phyloP scores from a whole-genome alignment of 768 basidiomycete species.

The Phanerochaete carnosa region DNA sequence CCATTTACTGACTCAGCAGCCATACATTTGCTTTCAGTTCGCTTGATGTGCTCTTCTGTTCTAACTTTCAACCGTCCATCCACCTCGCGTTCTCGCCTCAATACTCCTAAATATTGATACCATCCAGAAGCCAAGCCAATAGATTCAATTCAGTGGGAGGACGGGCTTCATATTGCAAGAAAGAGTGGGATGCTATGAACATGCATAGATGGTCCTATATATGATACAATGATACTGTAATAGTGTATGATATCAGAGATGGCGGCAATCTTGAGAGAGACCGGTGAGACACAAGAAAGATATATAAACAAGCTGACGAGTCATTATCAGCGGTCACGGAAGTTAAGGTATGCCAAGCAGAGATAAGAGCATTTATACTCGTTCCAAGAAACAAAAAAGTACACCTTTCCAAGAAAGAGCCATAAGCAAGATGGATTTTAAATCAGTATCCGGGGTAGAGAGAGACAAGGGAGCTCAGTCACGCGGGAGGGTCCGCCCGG shows the following conservation, averaged over 20 bases:
- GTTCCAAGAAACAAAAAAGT: not conserved
- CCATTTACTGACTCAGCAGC: too few species aligned
- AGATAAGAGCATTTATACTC: not conserved
- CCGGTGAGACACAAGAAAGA: not conserved
- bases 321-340: not conserved
- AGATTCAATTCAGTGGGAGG: too few species aligned
- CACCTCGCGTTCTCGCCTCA: too few species aligned
- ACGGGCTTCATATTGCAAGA: not conserved
- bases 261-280: not conserved
- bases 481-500: slow-evolving; percentile 45
- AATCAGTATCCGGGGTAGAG: not conserved
- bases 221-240: not conserved
- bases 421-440: not conserved
- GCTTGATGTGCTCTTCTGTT: too few species aligned
- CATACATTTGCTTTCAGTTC: too few species aligned
- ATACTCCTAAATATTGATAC: too few species aligned
- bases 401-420: not conserved
- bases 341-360: not conserved
- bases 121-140: too few species aligned
- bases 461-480: not conserved
- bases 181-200: not conserved
- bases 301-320: not conserved
- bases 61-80: too few species aligned
- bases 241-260: not conserved
- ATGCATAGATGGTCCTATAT: not conserved